phyloP scores from a whole-genome alignment of 495 filamentous ascomycete genomes.

The Aspergillus campestris region DNA sequence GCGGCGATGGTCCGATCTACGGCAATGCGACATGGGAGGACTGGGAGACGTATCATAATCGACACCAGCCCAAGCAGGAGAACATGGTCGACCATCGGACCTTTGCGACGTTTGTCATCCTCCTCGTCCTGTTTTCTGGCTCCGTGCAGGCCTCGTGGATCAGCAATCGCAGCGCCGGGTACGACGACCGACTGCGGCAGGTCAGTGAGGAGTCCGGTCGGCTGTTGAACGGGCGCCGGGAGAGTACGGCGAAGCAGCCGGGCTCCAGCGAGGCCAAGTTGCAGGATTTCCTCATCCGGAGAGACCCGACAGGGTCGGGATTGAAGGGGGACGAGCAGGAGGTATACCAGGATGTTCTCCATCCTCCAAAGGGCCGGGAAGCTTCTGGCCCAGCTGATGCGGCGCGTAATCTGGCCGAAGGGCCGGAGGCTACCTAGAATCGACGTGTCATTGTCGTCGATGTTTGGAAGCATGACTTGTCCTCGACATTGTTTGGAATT shows the following conservation, averaged over 20 bases:
- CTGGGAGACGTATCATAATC: slow-evolving; percentile 81
- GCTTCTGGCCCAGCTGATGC: too few species aligned
- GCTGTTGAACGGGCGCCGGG: slow-evolving; percentile 49
- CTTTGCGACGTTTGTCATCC: slow-evolving; percentile 61
- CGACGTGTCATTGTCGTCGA: too few species aligned
- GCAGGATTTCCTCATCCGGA: slow-evolving; percentile 60
- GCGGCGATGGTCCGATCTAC: slow-evolving; percentile 43
- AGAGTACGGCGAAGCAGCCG: slow-evolving; percentile 35
- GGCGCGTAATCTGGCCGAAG: too few species aligned
- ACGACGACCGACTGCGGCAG: slow-evolving; percentile 54
- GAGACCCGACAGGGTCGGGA: slow-evolving; percentile 47
- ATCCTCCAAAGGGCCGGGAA: slow-evolving; percentile 8
- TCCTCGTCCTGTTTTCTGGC: slow-evolving; percentile 57
- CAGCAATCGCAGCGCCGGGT: slow-evolving; percentile 41
- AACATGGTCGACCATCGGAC: slow-evolving; percentile 60
- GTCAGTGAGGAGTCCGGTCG: slow-evolving; percentile 54
- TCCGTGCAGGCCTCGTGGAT: slow-evolving; percentile 62
- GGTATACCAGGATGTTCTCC: slow-evolving; percentile 29
- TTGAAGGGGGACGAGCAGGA: slow-evolving; percentile 34
- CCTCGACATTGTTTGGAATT: too few species aligned
- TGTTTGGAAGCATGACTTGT: too few species aligned
- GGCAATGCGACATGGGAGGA: slow-evolving; percentile 96
- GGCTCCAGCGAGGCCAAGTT: slow-evolving; percentile 54
- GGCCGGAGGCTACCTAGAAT: too few species aligned
- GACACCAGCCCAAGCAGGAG: slow-evolving; percentile 49